phyloP scores from a whole-genome alignment of 1,139 yeast species.

The Debaryomycetaceae sp. region DNA sequence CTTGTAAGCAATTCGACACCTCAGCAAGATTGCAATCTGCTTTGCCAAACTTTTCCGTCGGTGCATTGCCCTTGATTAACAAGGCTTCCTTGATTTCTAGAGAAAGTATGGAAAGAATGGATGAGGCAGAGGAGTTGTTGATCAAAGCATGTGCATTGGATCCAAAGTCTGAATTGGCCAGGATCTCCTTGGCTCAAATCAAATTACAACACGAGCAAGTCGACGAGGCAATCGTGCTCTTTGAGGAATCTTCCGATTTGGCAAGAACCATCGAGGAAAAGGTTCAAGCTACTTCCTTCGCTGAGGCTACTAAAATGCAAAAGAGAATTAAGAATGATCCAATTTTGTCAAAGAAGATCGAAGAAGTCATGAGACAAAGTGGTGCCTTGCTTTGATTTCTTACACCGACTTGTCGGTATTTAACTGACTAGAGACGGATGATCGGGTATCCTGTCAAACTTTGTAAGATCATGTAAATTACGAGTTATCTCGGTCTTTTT shows the following conservation, averaged over 20 bases:
- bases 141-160: constrained; percentile 78
- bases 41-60: constrained; percentile 59
- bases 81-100: constrained; percentile 76
- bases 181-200: constrained; percentile 86
- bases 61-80: constrained; percentile 87
- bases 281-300: constrained; percentile 86
- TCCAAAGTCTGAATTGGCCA: constrained; percentile 85
- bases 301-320: constrained; percentile 88
- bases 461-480: neutral
- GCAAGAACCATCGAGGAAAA: constrained; percentile 86
- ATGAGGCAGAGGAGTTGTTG: constrained; percentile 65
- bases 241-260: constrained; percentile 77
- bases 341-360: constrained; percentile 45
- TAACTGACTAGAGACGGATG: neutral
- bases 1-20: constrained; percentile 80
- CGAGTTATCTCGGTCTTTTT: neutral
- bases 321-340: constrained; percentile 68
- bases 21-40: constrained; percentile 82
- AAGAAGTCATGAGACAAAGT: constrained; percentile 40
- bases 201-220: constrained; percentile 79
- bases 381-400: constrained; percentile 4
- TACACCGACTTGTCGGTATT: neutral
- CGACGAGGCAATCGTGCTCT: constrained; percentile 76
- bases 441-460: neutral
- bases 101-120: constrained; percentile 51